Percentiles rank a stretch among this genome's conserved stretches.
Evolutionary conservation across 2,329 filamentous ascomycete genomes (phyloP).

Genomic region (Venturia aucupariae): DNA sequence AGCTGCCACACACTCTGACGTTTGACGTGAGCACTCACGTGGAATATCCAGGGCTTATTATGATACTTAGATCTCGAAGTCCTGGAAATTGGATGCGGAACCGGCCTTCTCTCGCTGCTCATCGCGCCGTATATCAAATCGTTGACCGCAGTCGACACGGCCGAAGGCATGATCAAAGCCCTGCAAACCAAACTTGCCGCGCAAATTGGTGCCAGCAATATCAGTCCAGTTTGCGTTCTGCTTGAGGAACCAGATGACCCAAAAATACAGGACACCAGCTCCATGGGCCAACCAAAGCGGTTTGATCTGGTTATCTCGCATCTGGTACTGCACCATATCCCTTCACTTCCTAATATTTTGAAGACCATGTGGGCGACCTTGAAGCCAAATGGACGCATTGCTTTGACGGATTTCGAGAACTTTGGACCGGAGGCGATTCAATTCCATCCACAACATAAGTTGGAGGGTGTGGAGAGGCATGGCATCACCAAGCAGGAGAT

Average conservation of each 20-base stretch:
- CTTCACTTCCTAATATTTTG: slow-evolving; percentile 35
- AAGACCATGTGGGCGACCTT: slow-evolving; percentile 39
- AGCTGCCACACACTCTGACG: background rate
- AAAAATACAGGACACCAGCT: slow-evolving; percentile 23
- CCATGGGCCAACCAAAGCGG: slow-evolving; percentile 28
- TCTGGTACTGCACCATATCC: slow-evolving; percentile 48
- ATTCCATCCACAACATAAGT: slow-evolving; percentile 45
- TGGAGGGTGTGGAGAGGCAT: slow-evolving; percentile 46
- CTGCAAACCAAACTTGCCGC: slow-evolving; percentile 37
- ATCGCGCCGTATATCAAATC: slow-evolving; percentile 40
- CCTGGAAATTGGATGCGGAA: slow-evolving; percentile 50
- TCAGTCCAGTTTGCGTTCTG: slow-evolving; percentile 38
- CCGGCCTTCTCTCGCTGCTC: slow-evolving; percentile 43
- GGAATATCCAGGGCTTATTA: background rate
- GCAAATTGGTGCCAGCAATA: slow-evolving; percentile 29
- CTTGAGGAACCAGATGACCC: slow-evolving; percentile 42
- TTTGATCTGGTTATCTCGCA: slow-evolving; percentile 47
- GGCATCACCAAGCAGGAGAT: slow-evolving; percentile 39
- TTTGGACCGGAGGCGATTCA: slow-evolving; percentile 42
- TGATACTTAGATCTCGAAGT: slow-evolving; percentile 31
- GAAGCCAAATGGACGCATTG: slow-evolving; percentile 38
- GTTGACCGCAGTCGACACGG: slow-evolving; percentile 45
- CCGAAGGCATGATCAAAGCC: slow-evolving; percentile 46
- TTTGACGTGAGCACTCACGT: background rate
- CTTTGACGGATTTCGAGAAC: slow-evolving; percentile 50